Percentiles rank a stretch among this genome's conserved stretches.
phyloP scores from a whole-genome alignment of 2,329 filamentous ascomycete species.

The Pochonia chlamydosporia region DNA sequence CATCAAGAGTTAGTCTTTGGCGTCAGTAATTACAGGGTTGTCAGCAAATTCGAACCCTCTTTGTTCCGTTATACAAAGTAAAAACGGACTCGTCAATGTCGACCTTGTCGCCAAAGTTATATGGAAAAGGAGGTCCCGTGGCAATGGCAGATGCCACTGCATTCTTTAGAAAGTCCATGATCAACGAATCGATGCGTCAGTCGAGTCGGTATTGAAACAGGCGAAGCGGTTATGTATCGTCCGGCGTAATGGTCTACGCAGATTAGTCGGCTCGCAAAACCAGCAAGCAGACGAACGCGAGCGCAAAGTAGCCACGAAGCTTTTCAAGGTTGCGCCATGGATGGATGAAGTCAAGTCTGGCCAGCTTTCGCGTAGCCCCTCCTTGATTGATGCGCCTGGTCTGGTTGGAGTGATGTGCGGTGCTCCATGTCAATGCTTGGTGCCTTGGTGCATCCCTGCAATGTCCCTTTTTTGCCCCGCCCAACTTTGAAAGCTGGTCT shows the following conservation, averaged over 20 bases:
- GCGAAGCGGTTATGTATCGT: no score
- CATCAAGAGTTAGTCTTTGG: neutral
- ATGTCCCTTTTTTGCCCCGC: no score
- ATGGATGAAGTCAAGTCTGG: neutral
- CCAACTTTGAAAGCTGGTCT: no score
- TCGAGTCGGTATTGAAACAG: neutral
- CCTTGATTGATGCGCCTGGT: no score
- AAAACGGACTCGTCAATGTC: slow-evolving; percentile 92
- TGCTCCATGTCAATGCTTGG: no score
- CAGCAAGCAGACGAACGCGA: neutral
- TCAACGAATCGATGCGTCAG: neutral
- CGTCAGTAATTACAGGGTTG: neutral
- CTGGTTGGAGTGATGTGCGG: no score
- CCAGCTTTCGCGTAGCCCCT: neutral
- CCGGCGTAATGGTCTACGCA: neutral
- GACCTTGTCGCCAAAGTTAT: slow-evolving; percentile 86
- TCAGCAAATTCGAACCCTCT: slow-evolving; percentile 50
- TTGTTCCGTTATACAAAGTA: slow-evolving; percentile 92
- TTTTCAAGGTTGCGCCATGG: neutral
- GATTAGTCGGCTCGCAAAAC: neutral
- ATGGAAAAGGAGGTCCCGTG: slow-evolving; percentile 88
- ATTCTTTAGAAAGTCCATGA: slow-evolving; percentile 97
- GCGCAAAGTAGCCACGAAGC: slow-evolving; percentile 2
- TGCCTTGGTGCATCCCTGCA: no score
- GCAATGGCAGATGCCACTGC: slow-evolving; percentile 95